These are phyloP conservation scores for Paraconiothyrium sp. DNA, from an alignment of 2,329 filamentous ascomycete genomes.

Conservation along the genomic window DNA sequence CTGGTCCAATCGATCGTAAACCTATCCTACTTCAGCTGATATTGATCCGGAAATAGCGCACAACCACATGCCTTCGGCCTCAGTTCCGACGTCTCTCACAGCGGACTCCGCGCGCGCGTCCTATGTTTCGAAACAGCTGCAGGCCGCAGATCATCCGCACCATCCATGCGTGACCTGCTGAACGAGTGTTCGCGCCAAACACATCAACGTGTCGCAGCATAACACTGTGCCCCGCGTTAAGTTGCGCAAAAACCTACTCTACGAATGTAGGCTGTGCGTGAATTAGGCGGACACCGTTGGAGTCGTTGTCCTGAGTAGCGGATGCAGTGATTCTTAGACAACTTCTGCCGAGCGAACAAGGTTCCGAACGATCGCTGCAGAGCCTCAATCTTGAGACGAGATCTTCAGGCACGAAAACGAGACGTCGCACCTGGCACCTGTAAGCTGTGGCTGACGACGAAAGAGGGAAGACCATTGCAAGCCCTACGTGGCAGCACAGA, in stretches of 20 bases:
- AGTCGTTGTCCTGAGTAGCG: neutral
- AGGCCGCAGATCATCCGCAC: constrained; percentile 10
- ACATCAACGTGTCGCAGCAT: neutral
- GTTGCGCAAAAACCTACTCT: neutral
- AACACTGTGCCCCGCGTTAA: neutral
- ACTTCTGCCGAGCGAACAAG: neutral
- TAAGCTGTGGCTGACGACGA: neutral
- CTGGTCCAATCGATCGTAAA: neutral
- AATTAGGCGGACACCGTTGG: neutral
- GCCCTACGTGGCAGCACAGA: neutral
- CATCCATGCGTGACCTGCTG: constrained; percentile 6
- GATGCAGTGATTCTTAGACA: neutral
- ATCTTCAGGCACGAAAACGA: constrained; percentile 1
- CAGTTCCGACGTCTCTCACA: neutral
- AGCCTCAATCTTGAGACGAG: constrained; percentile 1
- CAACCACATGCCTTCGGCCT: neutral
- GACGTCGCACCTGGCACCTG: neutral
- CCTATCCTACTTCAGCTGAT: neutral
- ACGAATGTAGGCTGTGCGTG: neutral
- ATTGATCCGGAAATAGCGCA: neutral
- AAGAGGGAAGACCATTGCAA: neutral
- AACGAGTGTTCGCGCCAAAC: constrained; percentile 14
- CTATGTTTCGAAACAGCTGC: constrained; percentile 10
- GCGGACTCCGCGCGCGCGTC: constrained; percentile 4
- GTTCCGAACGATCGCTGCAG: constrained; percentile 1